Evolutionary conservation across 2,329 filamentous ascomycete genomes (phyloP).

Genomic region (Pezicula radicicola): DNA sequence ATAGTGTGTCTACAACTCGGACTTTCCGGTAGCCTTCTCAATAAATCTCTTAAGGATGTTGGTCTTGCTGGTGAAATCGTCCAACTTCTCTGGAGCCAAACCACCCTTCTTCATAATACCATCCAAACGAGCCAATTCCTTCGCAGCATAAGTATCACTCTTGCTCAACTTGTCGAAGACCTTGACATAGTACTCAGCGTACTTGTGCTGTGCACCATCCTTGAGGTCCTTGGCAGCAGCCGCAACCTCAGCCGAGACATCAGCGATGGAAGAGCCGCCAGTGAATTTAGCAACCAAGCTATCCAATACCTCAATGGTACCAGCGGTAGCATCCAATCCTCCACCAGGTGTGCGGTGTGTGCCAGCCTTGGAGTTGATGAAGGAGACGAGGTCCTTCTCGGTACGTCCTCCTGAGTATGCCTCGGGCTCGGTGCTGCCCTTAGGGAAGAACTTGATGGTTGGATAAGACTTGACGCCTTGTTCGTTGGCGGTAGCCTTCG

Average conservation of each 20-base stretch:
- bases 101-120: conserved; percentile 83
- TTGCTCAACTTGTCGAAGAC: conserved; percentile 81
- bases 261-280: conserved; percentile 53
- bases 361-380: conserved; percentile 84
- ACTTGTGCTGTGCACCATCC: conserved; percentile 64
- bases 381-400: conserved; percentile 74
- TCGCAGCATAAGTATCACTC: conserved; percentile 75
- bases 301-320: conserved; percentile 79
- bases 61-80: conserved; percentile 81
- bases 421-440: conserved; percentile 70
- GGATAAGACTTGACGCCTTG: conserved; percentile 85
- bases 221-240: conserved; percentile 65
- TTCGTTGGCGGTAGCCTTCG: conserved; percentile 72
- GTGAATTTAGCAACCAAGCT: conserved; percentile 71
- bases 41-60: conserved; percentile 85
- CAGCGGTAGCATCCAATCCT: conserved; percentile 72
- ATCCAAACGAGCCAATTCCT: conserved; percentile 80
- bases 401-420: conserved; percentile 73
- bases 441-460: conserved; percentile 96
- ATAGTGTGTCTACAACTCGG: conserved; percentile 32
- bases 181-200: conserved; percentile 90
- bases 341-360: conserved; percentile 83
- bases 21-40: conserved; percentile 62
- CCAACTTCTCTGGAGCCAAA: conserved; percentile 79
- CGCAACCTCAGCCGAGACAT: conserved; percentile 68